These are phyloP conservation scores for Trichoderma citrinoviride DNA, from an alignment of 2,329 filamentous ascomycete species.

Conservation along the genomic window DNA sequence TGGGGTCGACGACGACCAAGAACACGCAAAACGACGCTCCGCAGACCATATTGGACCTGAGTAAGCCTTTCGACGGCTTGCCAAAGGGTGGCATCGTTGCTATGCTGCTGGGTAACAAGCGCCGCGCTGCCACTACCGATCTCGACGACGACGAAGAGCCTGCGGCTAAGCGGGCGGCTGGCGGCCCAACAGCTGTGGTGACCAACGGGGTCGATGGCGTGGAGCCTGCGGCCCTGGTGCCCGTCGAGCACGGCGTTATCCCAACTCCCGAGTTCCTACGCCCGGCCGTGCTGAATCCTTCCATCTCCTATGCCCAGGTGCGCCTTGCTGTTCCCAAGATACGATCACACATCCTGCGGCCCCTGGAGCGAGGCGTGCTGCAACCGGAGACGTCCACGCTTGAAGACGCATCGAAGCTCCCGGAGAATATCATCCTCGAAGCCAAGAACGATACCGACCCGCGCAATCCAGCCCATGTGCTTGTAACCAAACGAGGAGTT, in stretches of 20 bases:
- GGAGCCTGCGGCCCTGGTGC: slow-evolving; percentile 67
- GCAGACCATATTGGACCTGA: slow-evolving; percentile 81
- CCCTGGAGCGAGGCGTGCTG: slow-evolving; percentile 66
- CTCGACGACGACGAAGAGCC: slow-evolving; percentile 71
- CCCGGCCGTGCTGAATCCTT: slow-evolving; percentile 81
- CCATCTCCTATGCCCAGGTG: slow-evolving; percentile 76
- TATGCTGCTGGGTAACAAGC: slow-evolving; percentile 88
- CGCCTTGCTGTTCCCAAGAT: slow-evolving; percentile 86
- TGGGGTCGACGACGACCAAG: slow-evolving; percentile 69
- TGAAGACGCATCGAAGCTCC: slow-evolving; percentile 61
- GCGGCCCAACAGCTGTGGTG: slow-evolving; percentile 71
- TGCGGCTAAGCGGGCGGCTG: slow-evolving; percentile 50
- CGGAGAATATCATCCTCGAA: slow-evolving; percentile 77
- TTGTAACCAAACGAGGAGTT: slow-evolving; percentile 74
- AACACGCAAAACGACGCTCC: slow-evolving; percentile 67
- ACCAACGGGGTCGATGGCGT: slow-evolving; percentile 74
- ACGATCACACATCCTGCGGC: slow-evolving; percentile 75
- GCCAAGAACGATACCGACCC: slow-evolving; percentile 77
- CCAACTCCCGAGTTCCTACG: slow-evolving; percentile 80
- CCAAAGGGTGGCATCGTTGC: slow-evolving; percentile 84
- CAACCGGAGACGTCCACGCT: slow-evolving; percentile 48
- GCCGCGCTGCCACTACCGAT: slow-evolving; percentile 72
- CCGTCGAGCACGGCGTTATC: slow-evolving; percentile 58
- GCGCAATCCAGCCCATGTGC: slow-evolving; percentile 80
- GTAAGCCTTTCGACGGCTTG: slow-evolving; percentile 88